These are phyloP conservation scores for Tritrichomonas musculus DNA, from an alignment of 208 protist species.

Conservation along the genomic window DNA sequence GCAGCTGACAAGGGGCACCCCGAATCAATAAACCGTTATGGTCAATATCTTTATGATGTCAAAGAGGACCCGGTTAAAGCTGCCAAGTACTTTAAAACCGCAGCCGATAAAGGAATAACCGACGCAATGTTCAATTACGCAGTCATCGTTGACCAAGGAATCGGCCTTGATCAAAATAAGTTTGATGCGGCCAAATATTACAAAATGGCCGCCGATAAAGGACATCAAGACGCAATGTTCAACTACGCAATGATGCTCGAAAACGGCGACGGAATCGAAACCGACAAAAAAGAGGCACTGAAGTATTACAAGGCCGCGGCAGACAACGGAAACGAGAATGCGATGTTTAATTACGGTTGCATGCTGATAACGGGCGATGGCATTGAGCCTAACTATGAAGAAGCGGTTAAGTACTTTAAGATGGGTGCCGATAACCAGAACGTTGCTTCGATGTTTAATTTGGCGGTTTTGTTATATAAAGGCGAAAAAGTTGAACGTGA, in stretches of 20 bases:
- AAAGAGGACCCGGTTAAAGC: neutral
- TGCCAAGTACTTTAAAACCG: neutral
- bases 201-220: neutral
- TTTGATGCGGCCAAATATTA: neutral
- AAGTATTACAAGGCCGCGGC: neutral
- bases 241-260: neutral
- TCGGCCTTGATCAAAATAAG: neutral
- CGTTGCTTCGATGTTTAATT: too few relatives aligned
- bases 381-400: too few relatives aligned
- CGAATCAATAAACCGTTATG: too few relatives aligned
- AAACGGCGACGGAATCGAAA: neutral
- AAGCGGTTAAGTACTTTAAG: too few relatives aligned
- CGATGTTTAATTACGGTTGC: neutral
- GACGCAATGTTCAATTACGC: neutral
- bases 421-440: too few relatives aligned
- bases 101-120: neutral
- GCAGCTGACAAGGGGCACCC: too few relatives aligned
- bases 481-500: too few relatives aligned
- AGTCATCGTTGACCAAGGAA: neutral
- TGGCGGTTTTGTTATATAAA: too few relatives aligned
- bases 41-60: too few relatives aligned
- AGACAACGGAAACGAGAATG: neutral
- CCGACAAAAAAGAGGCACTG: neutral
- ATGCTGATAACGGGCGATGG: too few relatives aligned
- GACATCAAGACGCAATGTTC: neutral